These are phyloP conservation scores for Trichoderma pleuroti DNA, from an alignment of 2,329 filamentous ascomycete species.

Conservation along the genomic window DNA sequence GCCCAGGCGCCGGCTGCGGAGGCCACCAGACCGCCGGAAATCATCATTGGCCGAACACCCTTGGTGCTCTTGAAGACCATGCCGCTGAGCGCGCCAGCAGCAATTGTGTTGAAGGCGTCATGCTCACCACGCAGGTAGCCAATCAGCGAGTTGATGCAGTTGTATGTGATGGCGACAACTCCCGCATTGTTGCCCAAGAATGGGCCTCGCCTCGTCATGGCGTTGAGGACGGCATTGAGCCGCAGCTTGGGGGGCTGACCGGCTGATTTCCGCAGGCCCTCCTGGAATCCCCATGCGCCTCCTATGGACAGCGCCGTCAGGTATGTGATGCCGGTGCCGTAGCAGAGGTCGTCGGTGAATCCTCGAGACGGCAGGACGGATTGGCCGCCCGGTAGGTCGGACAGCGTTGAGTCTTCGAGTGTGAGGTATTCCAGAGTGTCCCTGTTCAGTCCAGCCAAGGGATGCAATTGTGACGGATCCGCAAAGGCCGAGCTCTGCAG, in stretches of 20 bases:
- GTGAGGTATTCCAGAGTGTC: constrained; percentile 92
- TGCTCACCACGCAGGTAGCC: constrained; percentile 79
- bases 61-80: constrained; percentile 96
- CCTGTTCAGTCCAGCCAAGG: constrained; percentile 87
- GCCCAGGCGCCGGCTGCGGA: constrained; percentile 84
- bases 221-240: constrained; percentile 91
- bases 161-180: constrained; percentile 94
- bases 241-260: constrained; percentile 81
- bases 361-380: constrained; percentile 91
- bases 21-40: constrained; percentile 86
- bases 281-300: constrained; percentile 87
- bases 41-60: constrained; percentile 86
- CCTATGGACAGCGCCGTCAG: constrained; percentile 80
- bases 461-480: constrained; percentile 86
- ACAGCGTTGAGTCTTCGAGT: constrained; percentile 86
- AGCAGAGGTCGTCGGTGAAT: constrained; percentile 97
- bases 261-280: constrained; percentile 78
- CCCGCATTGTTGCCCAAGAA: constrained; percentile 96
- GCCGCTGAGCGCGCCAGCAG: constrained; percentile 81
- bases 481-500: constrained; percentile 71
- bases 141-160: constrained; percentile 82
- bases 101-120: constrained; percentile 83
- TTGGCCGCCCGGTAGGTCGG: constrained; percentile 78
- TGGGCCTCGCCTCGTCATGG: constrained; percentile 85
- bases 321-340: constrained; percentile 94